These are phyloP conservation scores for Hypoxylon fuscum DNA, from an alignment of 495 filamentous ascomycete species.

Conservation along the genomic window DNA sequence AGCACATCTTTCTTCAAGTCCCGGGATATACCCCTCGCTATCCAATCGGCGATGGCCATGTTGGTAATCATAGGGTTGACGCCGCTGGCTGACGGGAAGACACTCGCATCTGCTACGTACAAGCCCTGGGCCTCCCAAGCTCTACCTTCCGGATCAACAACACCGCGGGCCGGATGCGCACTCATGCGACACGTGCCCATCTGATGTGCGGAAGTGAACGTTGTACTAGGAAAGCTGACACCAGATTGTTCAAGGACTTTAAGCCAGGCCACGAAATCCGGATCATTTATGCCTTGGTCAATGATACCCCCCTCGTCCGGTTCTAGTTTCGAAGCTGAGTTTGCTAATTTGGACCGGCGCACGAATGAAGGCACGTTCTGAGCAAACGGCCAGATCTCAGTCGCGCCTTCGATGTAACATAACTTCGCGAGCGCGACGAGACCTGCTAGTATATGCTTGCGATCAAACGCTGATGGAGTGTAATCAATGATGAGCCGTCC, in stretches of 20 bases:
- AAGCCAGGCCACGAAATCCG: conserved; percentile 74
- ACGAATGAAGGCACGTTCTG: conserved; percentile 72
- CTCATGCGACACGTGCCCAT: conserved; percentile 94
- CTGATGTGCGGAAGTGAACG: conserved; percentile 75
- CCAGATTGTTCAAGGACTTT: conserved; percentile 58
- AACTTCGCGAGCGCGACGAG: conserved; percentile 77
- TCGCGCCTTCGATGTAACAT: conserved; percentile 77
- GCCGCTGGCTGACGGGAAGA: conserved; percentile 88
- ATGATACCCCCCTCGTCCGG: conserved; percentile 38
- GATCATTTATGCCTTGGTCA: conserved; percentile 69
- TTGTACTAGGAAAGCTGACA: conserved; percentile 59
- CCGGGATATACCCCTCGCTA: conserved; percentile 60
- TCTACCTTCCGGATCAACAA: conserved; percentile 76
- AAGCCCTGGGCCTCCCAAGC: conserved; percentile 80
- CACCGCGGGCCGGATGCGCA: conserved; percentile 63
- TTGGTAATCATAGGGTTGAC: conserved; percentile 95
- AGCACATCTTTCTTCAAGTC: conserved; percentile 44
- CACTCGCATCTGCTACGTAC: conserved; percentile 85
- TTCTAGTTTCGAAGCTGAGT: conserved; percentile 22
- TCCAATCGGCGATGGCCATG: conserved; percentile 81
- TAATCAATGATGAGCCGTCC: conserved; percentile 73
- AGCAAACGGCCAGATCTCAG: conserved; percentile 73
- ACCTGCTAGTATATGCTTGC: conserved; percentile 73
- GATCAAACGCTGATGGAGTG: conserved; percentile 72
- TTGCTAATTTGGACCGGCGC: conserved; percentile 48